phyloP scores from a whole-genome alignment of 495 filamentous ascomycete species.

The Cudoniella acicularis region DNA sequence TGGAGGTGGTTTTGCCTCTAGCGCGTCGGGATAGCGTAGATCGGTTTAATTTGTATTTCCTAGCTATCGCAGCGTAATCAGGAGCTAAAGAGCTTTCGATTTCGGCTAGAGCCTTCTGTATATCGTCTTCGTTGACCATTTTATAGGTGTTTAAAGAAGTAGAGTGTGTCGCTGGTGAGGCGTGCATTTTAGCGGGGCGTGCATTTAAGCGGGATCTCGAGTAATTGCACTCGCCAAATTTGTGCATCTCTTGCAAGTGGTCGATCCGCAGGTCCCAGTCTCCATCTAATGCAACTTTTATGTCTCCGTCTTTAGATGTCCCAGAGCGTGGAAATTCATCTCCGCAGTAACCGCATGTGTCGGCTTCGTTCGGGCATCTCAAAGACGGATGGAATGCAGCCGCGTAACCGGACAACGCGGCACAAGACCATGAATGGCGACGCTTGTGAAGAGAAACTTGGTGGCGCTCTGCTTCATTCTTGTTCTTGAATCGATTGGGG shows the following conservation, averaged over 20 bases:
- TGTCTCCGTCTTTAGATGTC: neutral
- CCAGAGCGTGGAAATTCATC: constrained; percentile 75
- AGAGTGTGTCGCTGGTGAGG: too few relatives aligned
- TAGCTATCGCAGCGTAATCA: too few relatives aligned
- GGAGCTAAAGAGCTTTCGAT: too few relatives aligned
- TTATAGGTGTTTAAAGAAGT: too few relatives aligned
- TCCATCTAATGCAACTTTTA: constrained; percentile 31
- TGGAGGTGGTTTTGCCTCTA: too few relatives aligned
- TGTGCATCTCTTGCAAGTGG: constrained; percentile 84
- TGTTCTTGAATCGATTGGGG: constrained; percentile 95
- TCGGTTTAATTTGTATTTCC: too few relatives aligned
- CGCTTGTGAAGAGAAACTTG: constrained; percentile 95
- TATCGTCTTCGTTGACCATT: too few relatives aligned
- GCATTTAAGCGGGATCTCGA: too few relatives aligned
- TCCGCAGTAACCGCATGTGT: constrained; percentile 92
- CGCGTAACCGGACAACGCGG: constrained; percentile 67
- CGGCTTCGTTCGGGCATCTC: constrained; percentile 48
- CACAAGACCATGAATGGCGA: constrained; percentile 93
- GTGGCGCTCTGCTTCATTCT: constrained; percentile 95
- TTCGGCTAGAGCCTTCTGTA: too few relatives aligned
- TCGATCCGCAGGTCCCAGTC: constrained; percentile 81
- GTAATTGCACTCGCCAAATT: constrained; percentile 95
- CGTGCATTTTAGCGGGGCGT: too few relatives aligned
- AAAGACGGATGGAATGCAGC: constrained; percentile 80
- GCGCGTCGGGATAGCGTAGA: too few relatives aligned